Evolutionary conservation across 805 yeast species (phyloP).

Genomic region (Candida montana): DNA sequence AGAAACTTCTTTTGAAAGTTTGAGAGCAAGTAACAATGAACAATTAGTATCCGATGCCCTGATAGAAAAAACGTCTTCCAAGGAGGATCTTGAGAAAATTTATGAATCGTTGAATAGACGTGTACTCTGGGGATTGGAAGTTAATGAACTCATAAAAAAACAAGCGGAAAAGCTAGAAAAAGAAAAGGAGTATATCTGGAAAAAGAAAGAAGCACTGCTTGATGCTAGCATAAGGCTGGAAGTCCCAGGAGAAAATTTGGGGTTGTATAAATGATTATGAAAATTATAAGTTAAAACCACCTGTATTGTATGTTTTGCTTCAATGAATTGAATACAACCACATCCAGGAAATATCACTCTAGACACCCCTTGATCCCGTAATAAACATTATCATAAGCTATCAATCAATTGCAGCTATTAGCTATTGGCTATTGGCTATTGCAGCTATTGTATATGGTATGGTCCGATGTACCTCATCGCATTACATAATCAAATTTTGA

Average conservation of each 20-base stretch:
- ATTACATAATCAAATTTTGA: neutral
- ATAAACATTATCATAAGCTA: too few species aligned
- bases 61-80: slow-evolving; percentile 9
- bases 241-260: slow-evolving; percentile 9
- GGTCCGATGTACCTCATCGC: slow-evolving; percentile 1
- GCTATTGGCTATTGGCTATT: too few species aligned
- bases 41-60: slow-evolving; percentile 16
- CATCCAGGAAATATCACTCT: too few species aligned
- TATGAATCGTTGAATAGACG: slow-evolving; percentile 29
- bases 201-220: slow-evolving; percentile 36
- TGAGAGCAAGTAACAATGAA: slow-evolving; percentile 14
- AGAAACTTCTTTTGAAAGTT: slow-evolving; percentile 5
- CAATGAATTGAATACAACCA: too few species aligned
- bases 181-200: slow-evolving; percentile 33
- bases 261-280: neutral
- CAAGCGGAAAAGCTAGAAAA: slow-evolving; percentile 27
- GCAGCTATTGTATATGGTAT: too few species aligned
- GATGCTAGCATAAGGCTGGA: slow-evolving; percentile 37
- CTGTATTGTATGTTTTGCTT: too few species aligned
- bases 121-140: slow-evolving; percentile 33
- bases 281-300: too few species aligned
- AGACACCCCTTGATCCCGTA: too few species aligned
- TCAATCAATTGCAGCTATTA: too few species aligned
- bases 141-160: slow-evolving; percentile 32
- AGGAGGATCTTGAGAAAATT: slow-evolving; percentile 14